phyloP scores from a whole-genome alignment of 2,329 filamentous ascomycete species.

The Sphaerulina musiva region DNA sequence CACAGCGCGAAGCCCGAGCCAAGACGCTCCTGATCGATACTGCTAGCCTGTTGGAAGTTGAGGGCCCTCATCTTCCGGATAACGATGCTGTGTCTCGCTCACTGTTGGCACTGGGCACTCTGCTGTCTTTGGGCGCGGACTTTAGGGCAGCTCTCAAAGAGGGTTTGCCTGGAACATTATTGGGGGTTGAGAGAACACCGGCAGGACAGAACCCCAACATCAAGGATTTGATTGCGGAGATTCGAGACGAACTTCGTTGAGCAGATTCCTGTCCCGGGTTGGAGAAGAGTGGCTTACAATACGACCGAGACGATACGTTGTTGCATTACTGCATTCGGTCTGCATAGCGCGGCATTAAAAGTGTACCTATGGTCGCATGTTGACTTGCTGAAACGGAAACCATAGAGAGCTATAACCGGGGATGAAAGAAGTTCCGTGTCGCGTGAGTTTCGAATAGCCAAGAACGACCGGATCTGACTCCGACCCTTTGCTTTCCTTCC shows the following conservation, averaged over 20 bases:
- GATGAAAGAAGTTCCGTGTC: no score
- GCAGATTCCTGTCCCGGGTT: not conserved
- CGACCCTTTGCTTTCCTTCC: no score
- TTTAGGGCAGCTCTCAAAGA: constrained; percentile 37
- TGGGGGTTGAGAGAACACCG: not conserved
- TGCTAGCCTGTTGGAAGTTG: constrained; percentile 29
- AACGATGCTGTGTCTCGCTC: constrained; percentile 77
- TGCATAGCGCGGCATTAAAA: not conserved
- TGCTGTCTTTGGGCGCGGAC: constrained; percentile 57
- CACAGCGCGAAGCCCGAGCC: constrained; percentile 29
- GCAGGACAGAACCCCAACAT: constrained; percentile 48
- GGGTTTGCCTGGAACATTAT: not conserved
- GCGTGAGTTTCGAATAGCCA: no score
- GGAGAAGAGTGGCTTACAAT: not conserved
- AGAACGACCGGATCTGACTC: no score
- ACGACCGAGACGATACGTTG: not conserved
- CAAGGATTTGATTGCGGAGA: constrained; percentile 55
- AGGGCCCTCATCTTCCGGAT: constrained; percentile 54
- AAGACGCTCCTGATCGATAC: constrained; percentile 30
- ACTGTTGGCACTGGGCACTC: constrained; percentile 75
- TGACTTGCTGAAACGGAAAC: not conserved
- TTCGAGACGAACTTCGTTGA: constrained; percentile 44
- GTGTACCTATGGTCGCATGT: not conserved
- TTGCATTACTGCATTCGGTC: not conserved
- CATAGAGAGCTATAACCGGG: not conserved